These are phyloP conservation scores for Prunella vulgaris DNA, from an alignment of 257 asterid genomes.

Conservation along the genomic window DNA sequence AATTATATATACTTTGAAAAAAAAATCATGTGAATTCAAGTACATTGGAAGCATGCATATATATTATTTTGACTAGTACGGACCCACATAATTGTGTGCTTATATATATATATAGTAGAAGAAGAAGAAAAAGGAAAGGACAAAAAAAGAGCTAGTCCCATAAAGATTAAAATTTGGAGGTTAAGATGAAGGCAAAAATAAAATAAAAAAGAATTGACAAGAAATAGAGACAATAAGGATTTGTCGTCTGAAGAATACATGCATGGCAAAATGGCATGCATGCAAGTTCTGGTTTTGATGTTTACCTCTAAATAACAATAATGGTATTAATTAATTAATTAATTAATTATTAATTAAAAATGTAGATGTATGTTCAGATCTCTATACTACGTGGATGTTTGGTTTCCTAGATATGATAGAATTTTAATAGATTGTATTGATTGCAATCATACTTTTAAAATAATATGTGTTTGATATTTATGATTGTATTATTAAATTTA, in stretches of 20 bases:
- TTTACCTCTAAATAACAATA: not conserved
- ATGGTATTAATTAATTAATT: no score
- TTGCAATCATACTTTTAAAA: no score
- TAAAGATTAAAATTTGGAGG: not conserved
- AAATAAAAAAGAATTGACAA: conserved; percentile 6
- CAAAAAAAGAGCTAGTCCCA: not conserved
- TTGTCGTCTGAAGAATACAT: conserved; percentile 43
- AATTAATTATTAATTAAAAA: no score
- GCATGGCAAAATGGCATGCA: conserved; percentile 53
- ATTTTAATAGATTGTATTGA: no score
- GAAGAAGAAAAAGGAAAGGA: not conserved
- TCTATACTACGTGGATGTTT: no score
- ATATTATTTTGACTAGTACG: not conserved
- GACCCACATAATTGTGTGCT: not conserved
- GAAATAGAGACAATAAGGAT: conserved; percentile 28
- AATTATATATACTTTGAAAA: no score
- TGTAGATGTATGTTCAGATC: no score
- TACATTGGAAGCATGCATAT: no score
- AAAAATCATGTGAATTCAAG: no score
- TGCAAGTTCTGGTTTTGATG: conserved; percentile 19
- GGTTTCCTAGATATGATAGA: no score
- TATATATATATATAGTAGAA: not conserved
- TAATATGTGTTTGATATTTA: no score
- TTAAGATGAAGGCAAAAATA: not conserved
- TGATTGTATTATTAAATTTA: no score